Evolutionary conservation across 345 rosid species (phyloP), one percentile per base, ranked within the genome.

Genomic region (Linum usitatissimum): DNA sequence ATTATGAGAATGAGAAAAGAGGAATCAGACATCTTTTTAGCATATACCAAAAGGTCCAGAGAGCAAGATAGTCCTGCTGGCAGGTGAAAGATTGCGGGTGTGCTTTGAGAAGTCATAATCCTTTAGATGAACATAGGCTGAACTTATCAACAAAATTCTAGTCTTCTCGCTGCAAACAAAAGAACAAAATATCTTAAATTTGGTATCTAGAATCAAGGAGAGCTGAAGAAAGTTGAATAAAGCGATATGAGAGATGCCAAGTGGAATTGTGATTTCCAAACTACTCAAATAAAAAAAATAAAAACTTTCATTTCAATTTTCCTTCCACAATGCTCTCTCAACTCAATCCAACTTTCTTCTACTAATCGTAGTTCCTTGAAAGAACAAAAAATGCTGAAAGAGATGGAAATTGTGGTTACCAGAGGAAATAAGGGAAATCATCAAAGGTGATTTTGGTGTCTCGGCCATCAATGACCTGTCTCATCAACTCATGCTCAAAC

Each of bases 21-120:
- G 14, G 51, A 66, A 51, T 19, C 21, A 68, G 9, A 31, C 48
- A 67, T 36, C 36, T 57, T 40, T 19, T 8, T 67, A 39, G 71
- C 23, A 40, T 76, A 58, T 86, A 94, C 99, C 97, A 12, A 97
- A 79, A 68, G 95, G 86, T 63, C 97, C 97, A 0, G 97, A 86
- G 20, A 93, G 96, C 81, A 93, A 73, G 80, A 93, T 86, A 60
- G 86, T 75, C 74, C 80, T 81, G 66, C 99, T 87, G 10, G 91
- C 97, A 63, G 99, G 96, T 31, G 96, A 80, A 70, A 93, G 97
- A 60, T 93, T 90, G 62, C 99, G 70, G 3, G 85, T 90, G 74
- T 90, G 92, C 82, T 82, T 86, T 8, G 92, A 90, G 63, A 93
- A 78, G 56, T 93, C 90, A 4, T 67, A 64, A 70, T 86, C 87